phyloP scores from a whole-genome alignment of 1,139 yeast genomes.

The Scheffersomyces stambukii region DNA sequence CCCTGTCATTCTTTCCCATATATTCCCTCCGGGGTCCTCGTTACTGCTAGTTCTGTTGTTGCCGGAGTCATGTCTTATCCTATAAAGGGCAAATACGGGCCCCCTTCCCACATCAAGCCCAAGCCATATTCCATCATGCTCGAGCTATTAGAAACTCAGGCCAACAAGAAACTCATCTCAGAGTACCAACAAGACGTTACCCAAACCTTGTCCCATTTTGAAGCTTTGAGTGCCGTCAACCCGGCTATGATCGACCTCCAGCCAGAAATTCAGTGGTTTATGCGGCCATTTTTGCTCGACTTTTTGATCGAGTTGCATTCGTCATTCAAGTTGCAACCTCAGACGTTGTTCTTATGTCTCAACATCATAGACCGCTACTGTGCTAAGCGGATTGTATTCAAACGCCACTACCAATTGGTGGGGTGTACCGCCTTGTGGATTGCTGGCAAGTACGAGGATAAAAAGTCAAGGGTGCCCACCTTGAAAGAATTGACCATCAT shows the following conservation, averaged over 20 bases:
- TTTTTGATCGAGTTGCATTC: constrained; percentile 79
- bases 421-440: constrained; percentile 95
- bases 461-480: constrained; percentile 79
- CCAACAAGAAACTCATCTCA: constrained; percentile 35
- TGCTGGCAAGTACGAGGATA: constrained; percentile 90
- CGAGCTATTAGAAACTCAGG: constrained; percentile 45
- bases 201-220: constrained; percentile 27
- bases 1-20: too few species aligned
- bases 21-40: too few species aligned
- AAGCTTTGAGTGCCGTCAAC: constrained; percentile 32
- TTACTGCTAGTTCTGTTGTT: too few species aligned
- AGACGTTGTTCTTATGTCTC: constrained; percentile 76
- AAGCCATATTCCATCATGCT: constrained; percentile 39
- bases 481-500: constrained; percentile 69
- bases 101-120: constrained; percentile 36
- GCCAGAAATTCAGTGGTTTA: constrained; percentile 89
- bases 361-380: constrained; percentile 87
- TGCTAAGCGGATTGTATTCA: constrained; percentile 85
- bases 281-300: constrained; percentile 86
- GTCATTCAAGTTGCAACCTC: constrained; percentile 69
- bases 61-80: too few species aligned
- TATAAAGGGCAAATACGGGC: constrained; percentile 34
- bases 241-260: constrained; percentile 80
- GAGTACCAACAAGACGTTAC: constrained; percentile 39
- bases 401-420: constrained; percentile 86